Percentiles rank a stretch among this genome's conserved stretches.
phyloP scores from a whole-genome alignment of 2,329 filamentous ascomycete species.

The Penicillium freii region DNA sequence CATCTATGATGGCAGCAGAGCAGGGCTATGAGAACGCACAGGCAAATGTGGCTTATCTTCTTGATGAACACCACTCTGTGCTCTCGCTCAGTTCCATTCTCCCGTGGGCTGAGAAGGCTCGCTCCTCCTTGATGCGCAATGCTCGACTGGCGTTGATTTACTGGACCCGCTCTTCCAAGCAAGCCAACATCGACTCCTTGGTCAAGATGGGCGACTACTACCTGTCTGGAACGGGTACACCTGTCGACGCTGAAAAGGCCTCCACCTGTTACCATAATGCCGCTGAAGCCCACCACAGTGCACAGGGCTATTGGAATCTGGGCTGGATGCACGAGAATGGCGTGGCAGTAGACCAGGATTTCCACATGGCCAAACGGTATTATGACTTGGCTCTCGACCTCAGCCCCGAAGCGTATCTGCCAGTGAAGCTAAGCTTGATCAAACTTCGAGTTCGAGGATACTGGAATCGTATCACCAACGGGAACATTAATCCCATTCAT shows the following conservation, averaged over 20 bases:
- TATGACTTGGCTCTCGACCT: constrained; percentile 91
- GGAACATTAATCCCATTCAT: constrained; percentile 87
- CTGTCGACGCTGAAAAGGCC: constrained; percentile 75
- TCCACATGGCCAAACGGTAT: constrained; percentile 92
- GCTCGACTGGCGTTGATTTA: constrained; percentile 75
- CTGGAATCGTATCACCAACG: constrained; percentile 91
- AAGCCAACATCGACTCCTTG: constrained; percentile 87
- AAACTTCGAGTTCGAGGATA: constrained; percentile 82
- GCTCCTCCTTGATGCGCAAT: constrained; percentile 53
- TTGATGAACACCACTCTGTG: constrained; percentile 69
- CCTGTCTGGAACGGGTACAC: constrained; percentile 73
- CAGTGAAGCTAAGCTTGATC: constrained; percentile 81
- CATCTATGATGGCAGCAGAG: constrained; percentile 84
- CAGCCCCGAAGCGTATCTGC: constrained; percentile 89
- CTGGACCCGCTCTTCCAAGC: constrained; percentile 92
- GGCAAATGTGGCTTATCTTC: constrained; percentile 82
- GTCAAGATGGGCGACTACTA: constrained; percentile 99
- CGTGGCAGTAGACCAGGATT: constrained; percentile 87
- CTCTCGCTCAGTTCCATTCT: constrained; percentile 57
- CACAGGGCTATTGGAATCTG: constrained; percentile 93
- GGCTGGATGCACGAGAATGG: constrained; percentile 99
- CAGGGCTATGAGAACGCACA: constrained; percentile 89
- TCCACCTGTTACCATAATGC: constrained; percentile 90
- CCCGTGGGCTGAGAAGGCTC: constrained; percentile 44
- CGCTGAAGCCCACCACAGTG: constrained; percentile 85